Evolutionary conservation across 495 filamentous ascomycete species (phyloP).

Genomic region (Penicillium daleae): DNA sequence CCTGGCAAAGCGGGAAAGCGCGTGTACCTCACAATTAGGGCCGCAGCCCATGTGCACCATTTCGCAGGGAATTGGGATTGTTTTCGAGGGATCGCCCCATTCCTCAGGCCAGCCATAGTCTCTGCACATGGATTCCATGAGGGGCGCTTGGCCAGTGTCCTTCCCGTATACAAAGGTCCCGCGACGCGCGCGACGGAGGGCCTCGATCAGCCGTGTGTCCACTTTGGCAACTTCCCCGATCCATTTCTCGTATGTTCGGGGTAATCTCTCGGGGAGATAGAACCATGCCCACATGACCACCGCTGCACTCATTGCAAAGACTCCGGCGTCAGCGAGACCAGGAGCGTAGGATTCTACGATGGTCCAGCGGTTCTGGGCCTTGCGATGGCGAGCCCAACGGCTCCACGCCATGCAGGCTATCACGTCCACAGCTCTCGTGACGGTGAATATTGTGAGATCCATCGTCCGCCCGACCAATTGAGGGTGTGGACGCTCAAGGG

Average conservation of each 20-base stretch:
- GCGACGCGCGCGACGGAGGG: constrained; percentile 66
- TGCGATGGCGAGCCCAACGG: constrained; percentile 39
- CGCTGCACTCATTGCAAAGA: constrained; percentile 78
- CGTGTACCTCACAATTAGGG: constrained; percentile 78
- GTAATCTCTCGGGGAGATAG: constrained; percentile 70
- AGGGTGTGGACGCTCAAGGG: constrained; percentile 20
- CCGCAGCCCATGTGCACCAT: constrained; percentile 85
- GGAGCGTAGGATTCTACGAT: constrained; percentile 54
- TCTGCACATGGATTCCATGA: constrained; percentile 75
- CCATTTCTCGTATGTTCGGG: constrained; percentile 82
- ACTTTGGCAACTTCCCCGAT: constrained; percentile 78
- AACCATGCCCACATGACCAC: constrained; percentile 93
- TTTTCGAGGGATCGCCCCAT: constrained; percentile 78
- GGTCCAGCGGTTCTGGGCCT: constrained; percentile 50
- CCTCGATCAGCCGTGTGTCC: constrained; percentile 76
- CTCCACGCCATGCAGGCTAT: constrained; percentile 69
- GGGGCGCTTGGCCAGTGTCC: constrained; percentile 71
- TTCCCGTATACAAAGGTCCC: constrained; percentile 74
- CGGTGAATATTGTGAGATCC: constrained; percentile 83
- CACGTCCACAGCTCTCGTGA: constrained; percentile 74
- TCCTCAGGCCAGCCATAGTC: constrained; percentile 69
- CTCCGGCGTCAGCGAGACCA: constrained; percentile 62
- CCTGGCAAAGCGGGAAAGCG: constrained; percentile 66
- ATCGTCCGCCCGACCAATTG: constrained; percentile 75
- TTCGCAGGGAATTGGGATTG: constrained; percentile 82